Percentiles rank a stretch among this genome's conserved stretches.
These are phyloP conservation scores for Skeletonema grethae DNA, from an alignment of 108 stramenopile genomes.

Conservation along the genomic window DNA sequence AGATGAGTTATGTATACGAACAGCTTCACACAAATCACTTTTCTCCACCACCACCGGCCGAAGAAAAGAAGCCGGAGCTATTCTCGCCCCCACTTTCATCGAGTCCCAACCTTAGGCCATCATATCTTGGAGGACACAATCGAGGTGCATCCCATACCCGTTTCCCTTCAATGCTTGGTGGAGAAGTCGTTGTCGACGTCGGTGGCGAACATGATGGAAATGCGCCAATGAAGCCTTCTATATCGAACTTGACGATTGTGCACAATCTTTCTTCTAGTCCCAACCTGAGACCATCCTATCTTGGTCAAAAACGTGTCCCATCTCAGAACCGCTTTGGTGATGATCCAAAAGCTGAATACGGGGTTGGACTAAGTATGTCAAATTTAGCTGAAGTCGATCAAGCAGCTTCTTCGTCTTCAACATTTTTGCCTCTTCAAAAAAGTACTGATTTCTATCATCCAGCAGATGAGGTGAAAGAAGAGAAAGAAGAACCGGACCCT, in stretches of 20 bases:
- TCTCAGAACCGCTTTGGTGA: slow-evolving; percentile 3
- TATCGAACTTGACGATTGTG: not conserved
- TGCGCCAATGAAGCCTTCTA: not conserved
- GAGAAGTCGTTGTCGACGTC: not conserved
- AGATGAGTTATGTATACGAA: slow-evolving; percentile 44
- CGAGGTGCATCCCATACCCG: slow-evolving; percentile 22
- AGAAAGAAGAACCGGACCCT: slow-evolving; percentile 10
- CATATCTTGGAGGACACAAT: slow-evolving; percentile 6
- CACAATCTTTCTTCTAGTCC: not conserved
- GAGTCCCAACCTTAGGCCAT: slow-evolving; percentile 25
- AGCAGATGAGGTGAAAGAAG: slow-evolving; percentile 8
- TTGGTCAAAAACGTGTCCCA: slow-evolving; percentile 23
- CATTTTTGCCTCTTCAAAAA: slow-evolving; percentile 30
- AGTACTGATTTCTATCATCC: slow-evolving; percentile 14
- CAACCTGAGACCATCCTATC: not conserved
- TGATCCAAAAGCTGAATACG: slow-evolving; percentile 16
- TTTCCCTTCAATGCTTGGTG: slow-evolving; percentile 29
- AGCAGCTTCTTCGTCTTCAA: slow-evolving; percentile 9
- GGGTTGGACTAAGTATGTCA: slow-evolving; percentile 30
- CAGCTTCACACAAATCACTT: slow-evolving; percentile 18
- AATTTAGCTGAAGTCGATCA: slow-evolving; percentile 24
- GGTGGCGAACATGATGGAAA: not conserved
- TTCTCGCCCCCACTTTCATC: slow-evolving; percentile 13
- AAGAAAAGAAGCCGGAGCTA: not conserved
- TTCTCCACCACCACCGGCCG: not conserved